These are phyloP conservation scores for Ganoderma meredithae DNA, from an alignment of 1,284 basidiomycete species.

Conservation along the genomic window DNA sequence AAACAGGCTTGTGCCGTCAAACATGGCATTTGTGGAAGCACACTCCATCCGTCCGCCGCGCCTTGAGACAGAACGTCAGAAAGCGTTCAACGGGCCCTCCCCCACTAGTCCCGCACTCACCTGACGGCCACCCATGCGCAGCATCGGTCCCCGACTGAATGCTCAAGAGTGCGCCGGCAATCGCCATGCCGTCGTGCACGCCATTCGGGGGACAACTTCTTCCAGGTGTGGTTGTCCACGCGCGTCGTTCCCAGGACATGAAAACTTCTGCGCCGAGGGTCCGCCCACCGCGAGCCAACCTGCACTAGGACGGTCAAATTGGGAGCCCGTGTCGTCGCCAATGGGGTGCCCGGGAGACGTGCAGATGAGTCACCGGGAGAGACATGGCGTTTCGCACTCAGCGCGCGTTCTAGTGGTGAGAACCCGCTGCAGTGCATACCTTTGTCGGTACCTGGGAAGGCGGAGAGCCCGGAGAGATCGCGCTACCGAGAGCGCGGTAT, in stretches of 20 bases:
- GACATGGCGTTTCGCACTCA: neutral
- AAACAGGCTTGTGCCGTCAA: neutral
- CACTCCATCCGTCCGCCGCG: neutral
- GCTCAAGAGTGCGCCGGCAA: neutral
- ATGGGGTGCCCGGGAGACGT: neutral
- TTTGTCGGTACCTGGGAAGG: neutral
- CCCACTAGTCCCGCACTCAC: neutral
- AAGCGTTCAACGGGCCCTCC: slow-evolving; percentile 1
- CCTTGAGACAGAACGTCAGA: slow-evolving; percentile 4
- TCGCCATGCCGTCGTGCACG: neutral
- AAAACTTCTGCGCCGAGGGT: neutral
- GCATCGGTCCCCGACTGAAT: neutral
- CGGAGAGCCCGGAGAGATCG: neutral
- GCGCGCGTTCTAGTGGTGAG: slow-evolving; percentile 4
- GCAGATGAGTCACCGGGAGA: slow-evolving; percentile 3
- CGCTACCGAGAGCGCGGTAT: neutral
- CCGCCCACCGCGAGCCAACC: neutral
- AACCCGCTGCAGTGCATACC: neutral
- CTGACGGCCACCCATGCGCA: neutral
- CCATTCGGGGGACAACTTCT: neutral
- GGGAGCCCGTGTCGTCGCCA: neutral
- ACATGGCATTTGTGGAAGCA: neutral
- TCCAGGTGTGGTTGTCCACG: neutral
- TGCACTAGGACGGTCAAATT: neutral
- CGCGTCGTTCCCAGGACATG: neutral